Conservation (phyloP, 2,329 filamentous ascomycete genomes). For the Stagonosporopsis chrysanthemi region DNA sequence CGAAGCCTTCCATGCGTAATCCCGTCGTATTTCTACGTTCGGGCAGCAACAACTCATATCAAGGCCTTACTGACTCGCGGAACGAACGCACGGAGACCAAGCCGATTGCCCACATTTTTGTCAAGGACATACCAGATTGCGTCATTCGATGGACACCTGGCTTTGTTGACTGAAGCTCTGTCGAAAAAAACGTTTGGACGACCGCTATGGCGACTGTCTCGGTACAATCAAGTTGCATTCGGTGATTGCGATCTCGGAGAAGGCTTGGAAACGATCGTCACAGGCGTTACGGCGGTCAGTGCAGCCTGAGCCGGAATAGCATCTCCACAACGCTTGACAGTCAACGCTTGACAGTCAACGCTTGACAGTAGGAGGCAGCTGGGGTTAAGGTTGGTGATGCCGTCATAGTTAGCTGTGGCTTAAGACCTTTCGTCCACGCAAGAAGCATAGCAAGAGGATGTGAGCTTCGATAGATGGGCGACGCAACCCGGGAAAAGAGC, state of each 20-base stretch:
- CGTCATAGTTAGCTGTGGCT: neutral
- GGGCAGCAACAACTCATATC: neutral
- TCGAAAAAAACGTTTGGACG: neutral
- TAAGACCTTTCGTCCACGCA: neutral
- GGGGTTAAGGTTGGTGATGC: neutral
- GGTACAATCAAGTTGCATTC: neutral
- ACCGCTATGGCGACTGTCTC: neutral
- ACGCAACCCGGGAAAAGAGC: neutral
- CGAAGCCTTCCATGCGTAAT: constrained; percentile 4
- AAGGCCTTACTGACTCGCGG: constrained; percentile 9
- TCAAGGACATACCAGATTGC: neutral
- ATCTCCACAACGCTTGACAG: too few species aligned
- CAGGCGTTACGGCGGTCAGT: too few species aligned
- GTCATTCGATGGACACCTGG: neutral
- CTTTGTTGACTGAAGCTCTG: neutral
- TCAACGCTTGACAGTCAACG: neutral
- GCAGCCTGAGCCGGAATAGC: too few species aligned
- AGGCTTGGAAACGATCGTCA: neutral
- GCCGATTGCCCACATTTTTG: neutral
- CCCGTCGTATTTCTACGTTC: neutral
- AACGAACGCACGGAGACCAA: neutral
- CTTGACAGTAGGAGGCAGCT: neutral
- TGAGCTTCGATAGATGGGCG: neutral
- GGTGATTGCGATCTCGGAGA: neutral
- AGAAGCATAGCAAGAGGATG: neutral